A percentile compares a stretch with the other conserved stretches of the same genome.
Conservation (phyloP, 805 yeast genomes). For the Geotrichum ghanense region DNA sequence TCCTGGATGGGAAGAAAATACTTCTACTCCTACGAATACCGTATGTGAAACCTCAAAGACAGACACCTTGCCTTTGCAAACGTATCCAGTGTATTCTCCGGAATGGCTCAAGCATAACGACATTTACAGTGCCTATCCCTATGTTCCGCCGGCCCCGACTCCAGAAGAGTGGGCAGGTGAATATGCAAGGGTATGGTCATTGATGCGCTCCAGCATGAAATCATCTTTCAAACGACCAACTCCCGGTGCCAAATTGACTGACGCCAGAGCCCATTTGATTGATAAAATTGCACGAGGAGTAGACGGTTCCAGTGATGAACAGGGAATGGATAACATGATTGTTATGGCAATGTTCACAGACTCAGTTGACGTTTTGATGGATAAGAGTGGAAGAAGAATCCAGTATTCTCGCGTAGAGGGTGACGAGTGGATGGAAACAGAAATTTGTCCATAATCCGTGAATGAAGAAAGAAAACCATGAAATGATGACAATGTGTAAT, state of each 20-base stretch:
- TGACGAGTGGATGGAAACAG: conserved; percentile 65
- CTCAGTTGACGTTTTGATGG: conserved; percentile 55
- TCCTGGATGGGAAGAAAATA: neutral
- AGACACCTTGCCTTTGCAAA: neutral
- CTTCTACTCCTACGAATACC: neutral
- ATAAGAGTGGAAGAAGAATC: conserved; percentile 41
- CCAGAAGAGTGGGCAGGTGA: conserved; percentile 59
- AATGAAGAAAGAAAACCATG: too few relatives aligned
- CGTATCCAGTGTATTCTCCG: conserved; percentile 3
- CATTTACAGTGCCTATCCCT: neutral
- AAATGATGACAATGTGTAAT: too few relatives aligned
- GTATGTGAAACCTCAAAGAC: neutral
- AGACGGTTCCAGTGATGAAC: conserved; percentile 57
- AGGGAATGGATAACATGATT: conserved; percentile 53
- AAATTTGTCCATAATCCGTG: conserved; percentile 52
- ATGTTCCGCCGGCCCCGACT: conserved; percentile 33
- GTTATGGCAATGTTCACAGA: conserved; percentile 61
- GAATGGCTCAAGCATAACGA: neutral
- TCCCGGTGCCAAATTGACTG: conserved; percentile 51
- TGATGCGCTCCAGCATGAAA: conserved; percentile 46
- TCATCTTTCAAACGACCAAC: conserved; percentile 61
- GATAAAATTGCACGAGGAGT: conserved; percentile 75
- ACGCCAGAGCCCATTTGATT: conserved; percentile 41
- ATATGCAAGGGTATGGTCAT: conserved; percentile 49
- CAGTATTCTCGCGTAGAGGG: conserved; percentile 41